A percentile compares a stretch with the other conserved stretches of the same genome.
These are phyloP conservation scores for Colletotrichum lentis DNA, from an alignment of 2,329 filamentous ascomycete genomes.

Conservation along the genomic window DNA sequence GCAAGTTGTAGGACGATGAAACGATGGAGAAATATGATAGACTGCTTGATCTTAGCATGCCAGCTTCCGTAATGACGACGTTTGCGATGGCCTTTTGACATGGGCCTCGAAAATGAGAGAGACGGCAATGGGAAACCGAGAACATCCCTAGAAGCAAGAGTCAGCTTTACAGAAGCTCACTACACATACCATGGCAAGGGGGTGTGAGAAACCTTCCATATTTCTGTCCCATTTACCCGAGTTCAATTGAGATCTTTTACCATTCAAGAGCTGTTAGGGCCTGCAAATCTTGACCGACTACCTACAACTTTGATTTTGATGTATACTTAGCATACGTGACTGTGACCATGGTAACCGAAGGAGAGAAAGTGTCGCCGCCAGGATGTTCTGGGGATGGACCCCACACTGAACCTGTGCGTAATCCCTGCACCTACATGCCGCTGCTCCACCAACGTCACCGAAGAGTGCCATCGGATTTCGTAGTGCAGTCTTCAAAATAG, in stretches of 20 bases:
- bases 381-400: slow-evolving; percentile 8
- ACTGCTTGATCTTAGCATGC: neutral
- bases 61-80: neutral
- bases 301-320: too few relatives aligned
- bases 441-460: slow-evolving; percentile 34
- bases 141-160: neutral
- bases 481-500: neutral
- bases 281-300: too few relatives aligned
- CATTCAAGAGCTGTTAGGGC: neutral
- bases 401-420: slow-evolving; percentile 19
- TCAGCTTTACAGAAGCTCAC: neutral
- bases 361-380: too few relatives aligned
- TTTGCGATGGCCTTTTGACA: neutral
- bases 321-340: too few relatives aligned
- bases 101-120: too few relatives aligned
- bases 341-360: too few relatives aligned
- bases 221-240: too few relatives aligned
- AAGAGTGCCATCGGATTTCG: slow-evolving; percentile 24
- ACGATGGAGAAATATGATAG: slow-evolving; percentile 16
- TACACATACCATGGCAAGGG: neutral
- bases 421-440: slow-evolving; percentile 28
- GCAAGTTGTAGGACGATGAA: slow-evolving; percentile 16
- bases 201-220: neutral
- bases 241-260: too few relatives aligned
- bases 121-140: neutral